A percentile compares a stretch with the other conserved stretches of the same genome.
Evolutionary conservation across 2,329 filamentous ascomycete genomes (phyloP).

Genomic region (Achaetomium macrosporum): DNA sequence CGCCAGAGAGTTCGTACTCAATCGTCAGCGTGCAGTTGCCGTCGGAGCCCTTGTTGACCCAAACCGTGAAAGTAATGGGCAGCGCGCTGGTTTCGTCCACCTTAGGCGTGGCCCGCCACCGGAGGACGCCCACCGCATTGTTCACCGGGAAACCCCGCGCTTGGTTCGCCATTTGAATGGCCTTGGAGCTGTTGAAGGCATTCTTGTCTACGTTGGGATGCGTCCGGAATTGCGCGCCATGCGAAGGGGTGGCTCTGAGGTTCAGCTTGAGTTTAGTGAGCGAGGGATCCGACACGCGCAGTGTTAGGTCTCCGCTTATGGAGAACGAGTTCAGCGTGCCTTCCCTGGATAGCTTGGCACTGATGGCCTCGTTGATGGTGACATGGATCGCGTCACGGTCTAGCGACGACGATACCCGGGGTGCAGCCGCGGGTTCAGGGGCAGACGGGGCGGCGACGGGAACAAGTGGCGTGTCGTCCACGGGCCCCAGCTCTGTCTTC

Average conservation of each 20-base stretch:
- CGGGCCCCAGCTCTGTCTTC: slow-evolving; percentile 79
- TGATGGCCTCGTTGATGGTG: slow-evolving; percentile 83
- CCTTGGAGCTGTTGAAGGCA: slow-evolving; percentile 74
- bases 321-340: slow-evolving; percentile 80
- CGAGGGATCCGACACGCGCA: slow-evolving; percentile 81
- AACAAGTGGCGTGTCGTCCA: slow-evolving; percentile 70
- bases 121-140: slow-evolving; percentile 84
- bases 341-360: slow-evolving; percentile 81
- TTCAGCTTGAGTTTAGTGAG: slow-evolving; percentile 89
- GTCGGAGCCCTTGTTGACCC: slow-evolving; percentile 83
- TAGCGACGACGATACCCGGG: slow-evolving; percentile 57
- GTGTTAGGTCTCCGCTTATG: slow-evolving; percentile 85
- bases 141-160: slow-evolving; percentile 89
- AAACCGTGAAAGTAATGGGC: slow-evolving; percentile 94
- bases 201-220: slow-evolving; percentile 94
- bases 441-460: slow-evolving; percentile 46
- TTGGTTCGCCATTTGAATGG: slow-evolving; percentile 84
- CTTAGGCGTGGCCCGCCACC: slow-evolving; percentile 84
- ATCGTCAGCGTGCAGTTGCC: slow-evolving; percentile 85
- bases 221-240: slow-evolving; percentile 86
- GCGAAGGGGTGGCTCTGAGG: slow-evolving; percentile 67
- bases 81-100: slow-evolving; percentile 73
- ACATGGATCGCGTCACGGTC: slow-evolving; percentile 85
- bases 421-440: slow-evolving; percentile 48
- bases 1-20: slow-evolving; percentile 87